Percentiles rank a stretch among this genome's conserved stretches.
These are phyloP conservation scores for Penicillium tannophilum DNA, from an alignment of 495 filamentous ascomycete genomes.

Conservation along the genomic window DNA sequence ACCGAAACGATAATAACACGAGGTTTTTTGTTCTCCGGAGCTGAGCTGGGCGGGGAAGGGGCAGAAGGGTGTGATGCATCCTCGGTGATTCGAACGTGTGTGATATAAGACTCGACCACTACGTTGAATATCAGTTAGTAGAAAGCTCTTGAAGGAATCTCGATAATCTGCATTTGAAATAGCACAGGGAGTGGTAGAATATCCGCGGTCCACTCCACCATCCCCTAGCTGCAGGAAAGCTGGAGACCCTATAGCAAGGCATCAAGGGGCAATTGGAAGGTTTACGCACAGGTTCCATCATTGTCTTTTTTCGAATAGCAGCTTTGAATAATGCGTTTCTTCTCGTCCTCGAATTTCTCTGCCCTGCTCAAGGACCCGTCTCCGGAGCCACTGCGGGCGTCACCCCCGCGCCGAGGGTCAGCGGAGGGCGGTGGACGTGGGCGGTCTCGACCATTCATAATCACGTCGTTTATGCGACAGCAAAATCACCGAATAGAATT, in stretches of 20 bases:
- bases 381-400: constrained; percentile 37
- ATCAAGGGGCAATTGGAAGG: constrained; percentile 3
- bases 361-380: constrained; percentile 63
- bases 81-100: constrained; percentile 87
- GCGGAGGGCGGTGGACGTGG: constrained; percentile 32
- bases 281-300: constrained; percentile 72
- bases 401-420: constrained; percentile 37
- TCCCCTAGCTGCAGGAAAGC: constrained; percentile 12
- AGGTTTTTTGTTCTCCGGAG: constrained; percentile 76
- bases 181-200: neutral
- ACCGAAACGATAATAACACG: constrained; percentile 91
- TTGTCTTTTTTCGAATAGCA: constrained; percentile 87
- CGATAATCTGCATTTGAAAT: neutral
- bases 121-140: constrained; percentile 20
- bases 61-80: constrained; percentile 79
- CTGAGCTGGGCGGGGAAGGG: constrained; percentile 76
- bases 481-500: constrained; percentile 32
- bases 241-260: neutral
- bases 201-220: neutral
- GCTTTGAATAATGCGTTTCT: constrained; percentile 85
- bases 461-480: constrained; percentile 24
- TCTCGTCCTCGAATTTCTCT: constrained; percentile 94
- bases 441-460: constrained; percentile 44
- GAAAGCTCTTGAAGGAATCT: neutral
- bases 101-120: constrained; percentile 97